These are phyloP conservation scores for Pleurostoma richardsiae DNA, from an alignment of 2,329 filamentous ascomycete genomes.

Conservation along the genomic window DNA sequence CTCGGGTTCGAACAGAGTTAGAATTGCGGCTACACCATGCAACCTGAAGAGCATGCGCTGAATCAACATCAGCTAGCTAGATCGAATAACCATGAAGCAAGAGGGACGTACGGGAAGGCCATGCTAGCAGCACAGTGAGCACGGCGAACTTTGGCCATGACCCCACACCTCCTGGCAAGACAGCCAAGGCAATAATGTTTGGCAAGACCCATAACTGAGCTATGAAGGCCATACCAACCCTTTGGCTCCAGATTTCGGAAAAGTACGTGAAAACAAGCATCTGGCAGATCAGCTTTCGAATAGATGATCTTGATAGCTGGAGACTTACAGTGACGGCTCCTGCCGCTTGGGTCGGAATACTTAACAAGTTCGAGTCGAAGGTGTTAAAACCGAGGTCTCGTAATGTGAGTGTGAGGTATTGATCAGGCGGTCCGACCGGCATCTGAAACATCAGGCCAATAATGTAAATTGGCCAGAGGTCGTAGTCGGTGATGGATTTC, in stretches of 20 bases:
- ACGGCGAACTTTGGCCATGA: slow-evolving; percentile 11
- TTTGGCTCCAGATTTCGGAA: neutral
- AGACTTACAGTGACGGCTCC: slow-evolving; percentile 14
- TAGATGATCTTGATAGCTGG: slow-evolving; percentile 24
- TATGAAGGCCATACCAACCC: neutral
- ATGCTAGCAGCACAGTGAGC: slow-evolving; percentile 30
- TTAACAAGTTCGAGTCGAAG: slow-evolving; percentile 50
- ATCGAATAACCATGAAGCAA: slow-evolving; percentile 16
- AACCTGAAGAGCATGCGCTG: slow-evolving; percentile 47
- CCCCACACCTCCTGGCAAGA: neutral
- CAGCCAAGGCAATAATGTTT: neutral
- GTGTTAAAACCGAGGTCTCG: slow-evolving; percentile 44
- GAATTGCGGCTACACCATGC: slow-evolving; percentile 54
- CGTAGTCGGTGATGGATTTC: slow-evolving; percentile 45
- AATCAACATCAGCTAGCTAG: slow-evolving; percentile 21
- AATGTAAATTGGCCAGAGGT: slow-evolving; percentile 52
- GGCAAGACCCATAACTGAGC: neutral
- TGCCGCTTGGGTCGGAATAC: slow-evolving; percentile 40
- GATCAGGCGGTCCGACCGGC: slow-evolving; percentile 36
- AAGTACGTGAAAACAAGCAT: neutral
- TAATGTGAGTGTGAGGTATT: slow-evolving; percentile 49
- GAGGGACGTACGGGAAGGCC: slow-evolving; percentile 19
- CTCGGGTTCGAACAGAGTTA: slow-evolving; percentile 52
- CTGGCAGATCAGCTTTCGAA: neutral
- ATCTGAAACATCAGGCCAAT: slow-evolving; percentile 43